Base-by-base conservation (phyloP, 306 rosid genomes). In the Glycine tomentella region DNA sequence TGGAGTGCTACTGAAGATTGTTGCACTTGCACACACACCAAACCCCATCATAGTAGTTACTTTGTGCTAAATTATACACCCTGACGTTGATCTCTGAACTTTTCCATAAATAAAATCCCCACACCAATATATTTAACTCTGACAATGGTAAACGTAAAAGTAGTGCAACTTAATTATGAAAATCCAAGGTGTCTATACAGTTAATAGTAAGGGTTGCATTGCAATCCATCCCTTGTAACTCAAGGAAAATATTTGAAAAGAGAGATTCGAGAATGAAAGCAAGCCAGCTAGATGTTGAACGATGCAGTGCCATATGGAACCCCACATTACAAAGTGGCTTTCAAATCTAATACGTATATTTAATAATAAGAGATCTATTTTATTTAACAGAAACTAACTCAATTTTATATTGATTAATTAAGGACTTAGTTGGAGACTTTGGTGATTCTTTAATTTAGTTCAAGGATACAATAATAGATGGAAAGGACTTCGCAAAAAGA, bases 231-330 rank as follows among this genome's bases (percentile, higher is more conserved):
- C 86, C 83, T 83, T 83, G 58, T 57, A 83, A 76, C 68, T 57
- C 44, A 83, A 86, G 83, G 72, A 83, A 63, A 83, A 48, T 34
- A 38, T 75, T 20, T 75, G 63, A n/a, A 83, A 80, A 77, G 83
- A 59, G 40, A 72, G 74, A 76, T 74, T 67, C 64, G 65, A 86
- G 75, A 75, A 76, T 42, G 78, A 87, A 74, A 87, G 79, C 62
- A 67, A 72, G 79, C 84, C 86, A 87, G 84, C 86, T 83, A 16
- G 89, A 81, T 77, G 79, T 81, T 83, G 82, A 20, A 20, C 25
- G 25, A 20, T 20, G 25, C 25, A 20, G 25, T 20, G 25, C 25
- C 25, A 20, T 20, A 20, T 20, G 25, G 25, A 20, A 20, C 25
- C 25, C 25, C 25, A 20, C 25, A 20, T 20, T 20, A 20, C 83